A percentile compares a stretch with the other conserved stretches of the same genome.
phyloP scores from a whole-genome alignment of 805 yeast species.

The Zygosaccharomyces pseudorouxii region DNA sequence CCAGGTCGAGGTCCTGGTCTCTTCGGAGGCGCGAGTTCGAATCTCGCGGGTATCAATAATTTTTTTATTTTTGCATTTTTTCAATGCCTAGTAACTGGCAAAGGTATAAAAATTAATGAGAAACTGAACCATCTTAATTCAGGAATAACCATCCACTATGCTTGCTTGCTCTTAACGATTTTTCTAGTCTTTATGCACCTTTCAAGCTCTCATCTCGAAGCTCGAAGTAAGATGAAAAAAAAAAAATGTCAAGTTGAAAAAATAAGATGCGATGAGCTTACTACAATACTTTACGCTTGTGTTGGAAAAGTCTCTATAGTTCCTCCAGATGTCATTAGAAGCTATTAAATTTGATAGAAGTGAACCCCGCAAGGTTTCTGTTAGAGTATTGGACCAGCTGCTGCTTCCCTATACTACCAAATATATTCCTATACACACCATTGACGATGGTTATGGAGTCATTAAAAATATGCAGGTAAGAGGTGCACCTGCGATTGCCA shows the following conservation, averaged over 20 bases:
- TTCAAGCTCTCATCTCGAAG: no score
- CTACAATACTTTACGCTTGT: background rate
- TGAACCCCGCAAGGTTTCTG: slow-evolving; percentile 33
- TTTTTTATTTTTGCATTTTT: slow-evolving; percentile 12
- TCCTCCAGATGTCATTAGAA: slow-evolving; percentile 40
- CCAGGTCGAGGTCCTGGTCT: slow-evolving; percentile 75
- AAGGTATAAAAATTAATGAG: no score
- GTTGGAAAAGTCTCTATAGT: background rate
- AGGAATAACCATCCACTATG: background rate
- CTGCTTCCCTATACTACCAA: slow-evolving; percentile 72
- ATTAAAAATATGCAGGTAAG: slow-evolving; percentile 90
- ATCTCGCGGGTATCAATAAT: slow-evolving; percentile 71
- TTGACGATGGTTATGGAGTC: slow-evolving; percentile 76
- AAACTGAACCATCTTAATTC: background rate
- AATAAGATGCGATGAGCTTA: background rate
- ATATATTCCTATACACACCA: slow-evolving; percentile 56
- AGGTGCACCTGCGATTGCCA: slow-evolving; percentile 98
- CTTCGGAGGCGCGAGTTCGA: slow-evolving; percentile 87
- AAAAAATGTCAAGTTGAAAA: background rate
- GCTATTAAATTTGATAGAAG: slow-evolving; percentile 62
- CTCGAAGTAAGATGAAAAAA: background rate
- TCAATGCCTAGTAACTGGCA: no score
- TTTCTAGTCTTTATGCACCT: background rate
- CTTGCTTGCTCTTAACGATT: background rate
- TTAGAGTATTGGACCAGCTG: slow-evolving; percentile 75